Percentiles rank a stretch among this genome's conserved stretches.
Evolutionary conservation across 306 rosid species (phyloP).

Genomic region (Begonia masoniana): DNA sequence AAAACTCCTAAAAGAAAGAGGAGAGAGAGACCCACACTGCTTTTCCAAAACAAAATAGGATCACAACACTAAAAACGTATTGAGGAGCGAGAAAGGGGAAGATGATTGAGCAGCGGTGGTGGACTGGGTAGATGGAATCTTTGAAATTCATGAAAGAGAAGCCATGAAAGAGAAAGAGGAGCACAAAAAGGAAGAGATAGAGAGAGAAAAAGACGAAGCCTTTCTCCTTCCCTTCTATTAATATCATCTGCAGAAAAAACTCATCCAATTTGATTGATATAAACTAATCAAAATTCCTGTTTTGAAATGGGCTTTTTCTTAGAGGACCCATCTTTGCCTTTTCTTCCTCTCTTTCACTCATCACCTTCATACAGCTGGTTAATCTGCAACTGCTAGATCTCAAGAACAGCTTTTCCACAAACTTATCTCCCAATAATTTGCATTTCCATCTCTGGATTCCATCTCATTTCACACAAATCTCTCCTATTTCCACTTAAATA

Average conservation of each 20-base stretch:
- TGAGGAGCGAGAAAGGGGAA: conserved; percentile 3
- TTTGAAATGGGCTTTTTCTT: no score
- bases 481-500: no score
- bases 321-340: no score
- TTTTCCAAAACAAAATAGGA: conserved; percentile 4
- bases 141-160: conserved; percentile 30
- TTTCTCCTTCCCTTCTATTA: not conserved
- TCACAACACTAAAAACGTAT: not conserved
- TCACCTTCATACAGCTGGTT: no score
- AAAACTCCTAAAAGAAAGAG: conserved; percentile 32
- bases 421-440: no score
- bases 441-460: no score
- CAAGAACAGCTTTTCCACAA: no score
- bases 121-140: conserved; percentile 79
- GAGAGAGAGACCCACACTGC: no score
- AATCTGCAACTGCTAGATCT: no score
- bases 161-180: conserved; percentile 4
- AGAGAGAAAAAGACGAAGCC: conserved; percentile 3
- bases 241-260: no score
- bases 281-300: conserved; percentile 1
- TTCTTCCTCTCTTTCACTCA: no score
- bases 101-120: conserved; percentile 40
- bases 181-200: conserved; percentile 15
- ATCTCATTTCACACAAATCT: no score
- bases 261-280: not conserved